Evolutionary conservation across 257 asterid species (phyloP), one percentile per base, ranked within the genome.

Genomic region (Fraxinus anomala): DNA sequence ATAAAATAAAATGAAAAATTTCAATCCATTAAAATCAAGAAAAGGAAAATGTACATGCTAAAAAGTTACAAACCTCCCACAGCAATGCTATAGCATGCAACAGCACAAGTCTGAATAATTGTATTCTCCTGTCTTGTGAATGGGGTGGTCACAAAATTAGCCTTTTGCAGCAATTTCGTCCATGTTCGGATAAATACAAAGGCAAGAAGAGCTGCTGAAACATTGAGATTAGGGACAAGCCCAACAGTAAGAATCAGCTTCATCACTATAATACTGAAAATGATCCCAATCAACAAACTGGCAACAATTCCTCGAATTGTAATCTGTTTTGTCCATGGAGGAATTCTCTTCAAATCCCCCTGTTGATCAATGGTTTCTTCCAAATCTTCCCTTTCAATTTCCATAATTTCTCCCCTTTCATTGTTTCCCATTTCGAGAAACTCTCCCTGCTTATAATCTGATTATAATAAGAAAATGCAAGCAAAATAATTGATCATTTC

Each of bases 71-170:
- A 28, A 81, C 85, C 85, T 77, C 85, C 85, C 5, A 73, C 82
- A 47, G 85, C 56, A 77, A 81, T 81, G 21, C 85, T 81, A 59
- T 81, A 81, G 68, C 85, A 81, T 24, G 85, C 85, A 81, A 81
- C 85, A 44, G 85, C 85, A 77, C 82, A 77, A 14, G 85, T 81
- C 76, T 81, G 85, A 56, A 81, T 77, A 51, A 81, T 68, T 14
- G 85, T 81, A 68, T 81, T 81, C 30, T 81, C 85, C 73, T 81
- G 85, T 73, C 73, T 77, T 49, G 85, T 81, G 69, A 81, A 81
- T 12, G 85, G 85, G 26, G 31, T 54, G 16, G 65, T 33, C 9
- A 78, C 72, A 73, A 72, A 63, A n/a, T 68, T 72, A 24, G 85
- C 81, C 69, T 73, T 77, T 44, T 77, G 56, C 0, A 81, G 74